phyloP scores from a whole-genome alignment of 2,329 filamentous ascomycete genomes.

The Scedosporium dehoogii region DNA sequence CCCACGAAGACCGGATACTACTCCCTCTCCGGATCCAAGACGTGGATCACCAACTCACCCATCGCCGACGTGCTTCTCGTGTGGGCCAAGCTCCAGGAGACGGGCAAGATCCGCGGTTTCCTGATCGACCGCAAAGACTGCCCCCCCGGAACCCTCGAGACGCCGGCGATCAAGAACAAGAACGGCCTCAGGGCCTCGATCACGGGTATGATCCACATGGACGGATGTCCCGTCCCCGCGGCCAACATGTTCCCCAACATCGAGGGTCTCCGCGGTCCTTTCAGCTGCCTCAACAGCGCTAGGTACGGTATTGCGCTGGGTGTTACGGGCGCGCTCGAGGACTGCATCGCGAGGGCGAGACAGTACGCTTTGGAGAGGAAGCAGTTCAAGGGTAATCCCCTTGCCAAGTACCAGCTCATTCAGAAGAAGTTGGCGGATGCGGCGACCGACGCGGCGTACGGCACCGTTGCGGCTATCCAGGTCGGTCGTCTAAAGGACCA shows the following conservation, averaged over 20 bases:
- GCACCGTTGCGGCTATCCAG: slow-evolving; percentile 81
- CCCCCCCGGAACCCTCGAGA: slow-evolving; percentile 80
- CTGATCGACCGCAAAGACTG: slow-evolving; percentile 77
- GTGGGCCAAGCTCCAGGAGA: slow-evolving; percentile 73
- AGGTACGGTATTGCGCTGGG: slow-evolving; percentile 91
- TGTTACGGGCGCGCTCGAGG: slow-evolving; percentile 87
- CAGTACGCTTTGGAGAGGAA: slow-evolving; percentile 85
- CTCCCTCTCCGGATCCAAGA: slow-evolving; percentile 72
- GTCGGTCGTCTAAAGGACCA: slow-evolving; percentile 89
- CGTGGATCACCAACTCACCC: slow-evolving; percentile 92
- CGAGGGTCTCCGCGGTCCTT: slow-evolving; percentile 80
- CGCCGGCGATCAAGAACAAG: slow-evolving; percentile 89
- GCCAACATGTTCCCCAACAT: slow-evolving; percentile 91
- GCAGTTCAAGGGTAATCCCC: slow-evolving; percentile 86
- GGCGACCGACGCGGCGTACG: slow-evolving; percentile 80
- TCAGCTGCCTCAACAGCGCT: slow-evolving; percentile 88
- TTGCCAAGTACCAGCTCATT: slow-evolving; percentile 92
- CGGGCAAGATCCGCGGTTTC: slow-evolving; percentile 91
- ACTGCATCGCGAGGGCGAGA: slow-evolving; percentile 72
- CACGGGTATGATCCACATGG: slow-evolving; percentile 96
- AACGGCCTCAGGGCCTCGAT: slow-evolving; percentile 86
- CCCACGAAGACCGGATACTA: slow-evolving; percentile 76
- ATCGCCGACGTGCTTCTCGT: slow-evolving; percentile 78
- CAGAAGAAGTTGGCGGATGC: slow-evolving; percentile 98
- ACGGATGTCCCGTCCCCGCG: slow-evolving; percentile 76